These are phyloP conservation scores for Pascua sp. DNA, from an alignment of 1,284 basidiomycete genomes.

Conservation along the genomic window DNA sequence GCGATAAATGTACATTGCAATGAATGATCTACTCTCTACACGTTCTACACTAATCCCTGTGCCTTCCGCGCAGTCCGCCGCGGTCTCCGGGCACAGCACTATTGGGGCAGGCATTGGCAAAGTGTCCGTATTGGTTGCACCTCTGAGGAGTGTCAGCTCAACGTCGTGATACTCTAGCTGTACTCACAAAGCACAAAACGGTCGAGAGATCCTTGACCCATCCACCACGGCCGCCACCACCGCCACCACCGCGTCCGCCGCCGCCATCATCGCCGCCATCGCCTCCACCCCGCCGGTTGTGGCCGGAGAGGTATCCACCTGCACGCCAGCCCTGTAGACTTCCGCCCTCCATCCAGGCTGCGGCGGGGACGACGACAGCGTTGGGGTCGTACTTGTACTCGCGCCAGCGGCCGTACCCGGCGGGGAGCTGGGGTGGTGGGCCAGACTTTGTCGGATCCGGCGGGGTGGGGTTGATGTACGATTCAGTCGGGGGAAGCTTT, in stretches of 20 bases:
- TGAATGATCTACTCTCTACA: too few relatives aligned
- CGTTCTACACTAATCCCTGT: too few relatives aligned
- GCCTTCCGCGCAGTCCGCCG: conserved; percentile 30
- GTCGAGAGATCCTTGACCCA: conserved; percentile 61
- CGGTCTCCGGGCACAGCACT: conserved; percentile 46
- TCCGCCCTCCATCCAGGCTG: conserved; percentile 44
- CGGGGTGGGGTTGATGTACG: conserved; percentile 73
- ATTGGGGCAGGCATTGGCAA: conserved; percentile 89
- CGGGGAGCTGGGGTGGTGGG: conserved; percentile 66
- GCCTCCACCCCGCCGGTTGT: conserved; percentile 41
- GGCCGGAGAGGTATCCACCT: conserved; percentile 34
- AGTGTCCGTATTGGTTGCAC: conserved; percentile 72
- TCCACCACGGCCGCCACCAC: conserved; percentile 28
- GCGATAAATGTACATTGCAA: too few relatives aligned
- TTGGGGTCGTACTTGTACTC: conserved; percentile 74
- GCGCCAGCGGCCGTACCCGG: conserved; percentile 69
- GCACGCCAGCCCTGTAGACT: conserved; percentile 39
- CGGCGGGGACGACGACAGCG: conserved; percentile 39
- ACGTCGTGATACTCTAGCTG: conserved; percentile 56
- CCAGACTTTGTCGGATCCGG: conserved; percentile 74
- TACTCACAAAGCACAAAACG: conserved; percentile 67
- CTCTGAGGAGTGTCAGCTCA: conserved; percentile 2
- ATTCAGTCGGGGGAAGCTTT: conserved; percentile 60
- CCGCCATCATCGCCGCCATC: conserved; percentile 25
- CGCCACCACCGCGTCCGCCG: conserved; percentile 27